Conservation (phyloP, 1,284 basidiomycete genomes). For the Coniferiporia weirii region DNA sequence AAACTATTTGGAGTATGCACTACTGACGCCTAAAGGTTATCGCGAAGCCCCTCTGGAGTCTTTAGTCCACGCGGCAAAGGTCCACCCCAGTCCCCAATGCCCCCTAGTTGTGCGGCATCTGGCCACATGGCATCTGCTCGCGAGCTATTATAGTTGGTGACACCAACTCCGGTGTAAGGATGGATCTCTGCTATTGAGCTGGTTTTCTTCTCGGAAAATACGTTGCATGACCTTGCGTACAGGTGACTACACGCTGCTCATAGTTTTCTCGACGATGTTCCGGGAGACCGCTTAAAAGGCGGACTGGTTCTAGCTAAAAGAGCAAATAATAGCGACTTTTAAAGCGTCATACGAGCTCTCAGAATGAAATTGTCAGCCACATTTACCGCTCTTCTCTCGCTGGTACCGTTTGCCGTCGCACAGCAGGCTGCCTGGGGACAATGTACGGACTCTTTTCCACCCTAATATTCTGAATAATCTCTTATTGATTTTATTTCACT, state of each 20-base stretch:
- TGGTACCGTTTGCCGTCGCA: slow-evolving; percentile 28
- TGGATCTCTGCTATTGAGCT: not conserved
- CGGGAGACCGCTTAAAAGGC: not conserved
- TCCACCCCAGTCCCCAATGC: not conserved
- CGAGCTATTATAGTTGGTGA: not conserved
- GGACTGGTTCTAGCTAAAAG: not conserved
- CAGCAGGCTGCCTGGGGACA: slow-evolving; percentile 32
- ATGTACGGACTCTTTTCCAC: slow-evolving; percentile 24
- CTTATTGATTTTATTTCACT: not conserved
- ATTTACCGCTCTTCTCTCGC: slow-evolving; percentile 25
- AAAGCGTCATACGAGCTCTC: not conserved
- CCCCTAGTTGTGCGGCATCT: too few relatives aligned
- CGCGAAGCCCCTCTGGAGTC: not conserved
- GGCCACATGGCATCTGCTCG: too few relatives aligned
- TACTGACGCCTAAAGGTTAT: not conserved
- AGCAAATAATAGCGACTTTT: not conserved
- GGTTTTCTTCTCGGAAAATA: slow-evolving; percentile 3
- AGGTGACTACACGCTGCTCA: not conserved
- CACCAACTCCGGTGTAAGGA: not conserved
- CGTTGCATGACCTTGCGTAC: not conserved
- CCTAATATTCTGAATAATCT: not conserved
- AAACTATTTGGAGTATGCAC: not conserved
- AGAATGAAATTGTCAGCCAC: slow-evolving; percentile 26
- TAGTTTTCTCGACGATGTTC: slow-evolving; percentile 1
- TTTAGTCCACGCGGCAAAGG: too few relatives aligned